phyloP scores from a whole-genome alignment of 2,329 filamentous ascomycete species.

The Hypoxylon sp. region DNA sequence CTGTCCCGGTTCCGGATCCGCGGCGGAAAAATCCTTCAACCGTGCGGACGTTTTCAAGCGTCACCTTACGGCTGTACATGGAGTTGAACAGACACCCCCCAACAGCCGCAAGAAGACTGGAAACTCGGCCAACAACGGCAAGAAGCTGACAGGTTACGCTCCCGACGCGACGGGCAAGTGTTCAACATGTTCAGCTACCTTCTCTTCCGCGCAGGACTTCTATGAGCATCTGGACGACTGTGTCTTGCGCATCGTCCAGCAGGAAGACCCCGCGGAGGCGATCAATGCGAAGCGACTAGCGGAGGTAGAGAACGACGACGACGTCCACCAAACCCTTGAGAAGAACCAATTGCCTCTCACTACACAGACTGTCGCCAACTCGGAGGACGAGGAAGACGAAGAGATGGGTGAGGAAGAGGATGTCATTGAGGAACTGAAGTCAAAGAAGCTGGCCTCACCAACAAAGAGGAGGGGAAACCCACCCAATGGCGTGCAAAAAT shows the following conservation, averaged over 20 bases:
- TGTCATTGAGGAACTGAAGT: constrained; percentile 65
- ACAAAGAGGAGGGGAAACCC: constrained; percentile 67
- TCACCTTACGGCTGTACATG: constrained; percentile 90
- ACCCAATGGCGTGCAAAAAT: constrained; percentile 68
- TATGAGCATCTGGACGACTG: constrained; percentile 94
- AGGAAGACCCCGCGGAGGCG: constrained; percentile 74
- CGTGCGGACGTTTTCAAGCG: constrained; percentile 97
- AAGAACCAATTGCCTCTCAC: constrained; percentile 66
- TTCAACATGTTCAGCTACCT: constrained; percentile 90
- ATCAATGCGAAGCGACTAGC: constrained; percentile 73
- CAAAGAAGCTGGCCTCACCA: constrained; percentile 60
- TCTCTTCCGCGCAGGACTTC: constrained; percentile 94
- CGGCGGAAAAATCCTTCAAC: constrained; percentile 95
- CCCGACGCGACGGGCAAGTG: constrained; percentile 90
- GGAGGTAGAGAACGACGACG: constrained; percentile 70
- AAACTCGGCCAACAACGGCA: constrained; percentile 54
- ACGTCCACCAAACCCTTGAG: constrained; percentile 69
- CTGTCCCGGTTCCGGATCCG: constrained; percentile 86
- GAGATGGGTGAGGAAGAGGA: constrained; percentile 68
- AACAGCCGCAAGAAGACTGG: constrained; percentile 77
- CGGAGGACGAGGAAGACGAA: constrained; percentile 62
- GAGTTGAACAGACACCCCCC: constrained; percentile 91
- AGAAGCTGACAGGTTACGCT: constrained; percentile 75
- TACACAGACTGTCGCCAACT: constrained; percentile 49
- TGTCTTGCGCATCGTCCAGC: constrained; percentile 75